Evolutionary conservation across 371 early-diverging fungal species (phyloP).

Genomic region (Gilbertella persicaria): DNA sequence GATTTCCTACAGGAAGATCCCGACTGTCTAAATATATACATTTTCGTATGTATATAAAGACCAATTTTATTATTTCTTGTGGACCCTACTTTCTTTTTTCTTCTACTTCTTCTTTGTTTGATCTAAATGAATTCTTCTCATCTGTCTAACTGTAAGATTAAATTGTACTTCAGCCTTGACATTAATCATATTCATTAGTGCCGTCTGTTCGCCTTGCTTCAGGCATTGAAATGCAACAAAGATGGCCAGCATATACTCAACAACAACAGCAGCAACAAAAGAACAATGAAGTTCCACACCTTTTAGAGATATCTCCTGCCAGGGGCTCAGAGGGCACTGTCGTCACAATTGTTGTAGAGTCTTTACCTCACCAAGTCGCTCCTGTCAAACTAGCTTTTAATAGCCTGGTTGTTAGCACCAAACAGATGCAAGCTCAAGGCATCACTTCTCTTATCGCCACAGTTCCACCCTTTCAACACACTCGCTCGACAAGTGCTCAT

Average conservation of each 20-base stretch:
- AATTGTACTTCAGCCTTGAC: not conserved
- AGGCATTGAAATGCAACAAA: conserved; percentile 26
- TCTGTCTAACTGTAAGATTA: conserved; percentile 6
- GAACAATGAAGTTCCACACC: conserved; percentile 4
- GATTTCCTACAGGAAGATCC: conserved; percentile 7
- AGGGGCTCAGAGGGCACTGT: conserved; percentile 16
- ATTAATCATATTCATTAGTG: conserved; percentile 7
- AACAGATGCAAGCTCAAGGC: conserved; percentile 30
- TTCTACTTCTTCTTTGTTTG: not conserved
- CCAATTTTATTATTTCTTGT: not conserved
- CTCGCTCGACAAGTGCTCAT: conserved; percentile 9
- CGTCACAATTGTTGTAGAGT: conserved; percentile 16
- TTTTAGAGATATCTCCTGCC: conserved; percentile 15
- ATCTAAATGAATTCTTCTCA: conserved; percentile 2
- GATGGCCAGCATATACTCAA: conserved; percentile 10
- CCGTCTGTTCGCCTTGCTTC: conserved; percentile 25
- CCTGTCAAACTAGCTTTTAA: conserved; percentile 37
- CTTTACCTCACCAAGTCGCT: conserved; percentile 9
- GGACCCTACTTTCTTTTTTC: not conserved
- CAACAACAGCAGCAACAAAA: conserved; percentile 4
- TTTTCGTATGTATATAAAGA: not conserved
- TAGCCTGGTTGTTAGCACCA: conserved; percentile 34
- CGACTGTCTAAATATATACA: conserved; percentile 7
- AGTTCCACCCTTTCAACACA: conserved; percentile 20
- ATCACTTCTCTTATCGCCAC: conserved; percentile 32